Percentiles rank a stretch among this genome's conserved stretches.
Evolutionary conservation across 208 protist genomes (phyloP).

Genomic region (Trypanosoma cruzi): DNA sequence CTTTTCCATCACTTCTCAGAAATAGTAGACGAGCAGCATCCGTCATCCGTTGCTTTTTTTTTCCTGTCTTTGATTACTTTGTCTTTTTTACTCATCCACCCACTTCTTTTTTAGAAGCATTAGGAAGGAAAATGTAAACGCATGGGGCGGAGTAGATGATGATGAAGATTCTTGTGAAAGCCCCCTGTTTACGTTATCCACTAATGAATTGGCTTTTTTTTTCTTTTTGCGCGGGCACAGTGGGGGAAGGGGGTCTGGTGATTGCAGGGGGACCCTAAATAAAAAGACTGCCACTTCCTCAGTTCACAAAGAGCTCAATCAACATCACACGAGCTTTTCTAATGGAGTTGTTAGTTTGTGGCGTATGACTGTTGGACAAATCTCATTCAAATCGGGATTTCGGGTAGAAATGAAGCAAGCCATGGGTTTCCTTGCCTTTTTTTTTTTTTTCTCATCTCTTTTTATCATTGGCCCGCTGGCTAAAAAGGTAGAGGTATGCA

Average conservation of each 20-base stretch:
- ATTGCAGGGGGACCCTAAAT: no score
- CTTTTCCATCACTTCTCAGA: constrained; percentile 35
- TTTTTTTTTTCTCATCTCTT: constrained; percentile 4
- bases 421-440: not conserved
- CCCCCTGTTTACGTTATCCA: no score
- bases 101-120: constrained; percentile 1
- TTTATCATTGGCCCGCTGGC: constrained; percentile 9
- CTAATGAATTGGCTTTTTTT: no score
- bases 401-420: not conserved
- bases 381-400: not conserved
- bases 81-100: constrained; percentile 26
- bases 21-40: constrained; percentile 15
- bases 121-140: no score
- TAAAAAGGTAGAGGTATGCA: not conserved
- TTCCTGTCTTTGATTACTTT: constrained; percentile 9
- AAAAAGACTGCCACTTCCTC: no score
- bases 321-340: no score
- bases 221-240: no score
- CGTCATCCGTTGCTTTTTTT: constrained; percentile 5
- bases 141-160: no score
- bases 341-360: not conserved
- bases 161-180: no score
- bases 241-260: no score
- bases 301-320: no score
- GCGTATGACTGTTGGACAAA: not conserved